A percentile compares a stretch with the other conserved stretches of the same genome.
These are phyloP conservation scores for Acaromyces ingoldii DNA, from an alignment of 1,284 basidiomycete genomes.

Conservation along the genomic window DNA sequence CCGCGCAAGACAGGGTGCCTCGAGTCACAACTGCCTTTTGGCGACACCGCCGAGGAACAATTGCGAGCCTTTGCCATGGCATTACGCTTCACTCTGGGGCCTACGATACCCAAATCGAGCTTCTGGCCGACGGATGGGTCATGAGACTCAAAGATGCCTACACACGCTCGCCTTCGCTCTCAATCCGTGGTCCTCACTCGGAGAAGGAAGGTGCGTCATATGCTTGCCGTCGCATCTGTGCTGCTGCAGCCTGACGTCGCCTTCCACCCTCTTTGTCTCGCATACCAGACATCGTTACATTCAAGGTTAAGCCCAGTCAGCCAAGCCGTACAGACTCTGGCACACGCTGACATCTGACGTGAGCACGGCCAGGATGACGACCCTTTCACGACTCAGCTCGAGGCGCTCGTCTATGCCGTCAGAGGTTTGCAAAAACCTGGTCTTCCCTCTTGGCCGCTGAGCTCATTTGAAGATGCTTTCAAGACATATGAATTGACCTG, in stretches of 20 bases:
- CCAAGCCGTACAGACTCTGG: no score
- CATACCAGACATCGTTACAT: neutral
- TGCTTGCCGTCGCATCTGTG: neutral
- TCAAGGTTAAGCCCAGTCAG: neutral
- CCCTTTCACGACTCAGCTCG: conserved; percentile 20
- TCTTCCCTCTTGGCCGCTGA: no score
- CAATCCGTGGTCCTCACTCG: conserved; percentile 11
- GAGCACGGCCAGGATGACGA: conserved; percentile 17
- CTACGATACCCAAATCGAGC: conserved; percentile 27
- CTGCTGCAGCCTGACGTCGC: neutral
- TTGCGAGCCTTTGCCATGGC: conserved; percentile 20
- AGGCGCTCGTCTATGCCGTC: conserved; percentile 7
- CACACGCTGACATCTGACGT: neutral
- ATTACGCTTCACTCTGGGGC: conserved; percentile 17
- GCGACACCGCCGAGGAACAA: conserved; percentile 22
- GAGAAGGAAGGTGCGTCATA: conserved; percentile 7
- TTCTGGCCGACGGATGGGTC: conserved; percentile 30
- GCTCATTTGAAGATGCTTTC: conserved; percentile 12
- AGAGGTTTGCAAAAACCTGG: neutral
- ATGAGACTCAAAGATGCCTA: conserved; percentile 21
- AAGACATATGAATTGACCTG: conserved; percentile 18
- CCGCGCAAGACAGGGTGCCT: conserved; percentile 15
- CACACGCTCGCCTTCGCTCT: conserved; percentile 10
- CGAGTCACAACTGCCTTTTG: conserved; percentile 24
- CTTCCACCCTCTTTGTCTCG: neutral